Evolutionary conservation across 306 rosid species (phyloP).

Genomic region (Sphenostylis stenocarpa): DNA sequence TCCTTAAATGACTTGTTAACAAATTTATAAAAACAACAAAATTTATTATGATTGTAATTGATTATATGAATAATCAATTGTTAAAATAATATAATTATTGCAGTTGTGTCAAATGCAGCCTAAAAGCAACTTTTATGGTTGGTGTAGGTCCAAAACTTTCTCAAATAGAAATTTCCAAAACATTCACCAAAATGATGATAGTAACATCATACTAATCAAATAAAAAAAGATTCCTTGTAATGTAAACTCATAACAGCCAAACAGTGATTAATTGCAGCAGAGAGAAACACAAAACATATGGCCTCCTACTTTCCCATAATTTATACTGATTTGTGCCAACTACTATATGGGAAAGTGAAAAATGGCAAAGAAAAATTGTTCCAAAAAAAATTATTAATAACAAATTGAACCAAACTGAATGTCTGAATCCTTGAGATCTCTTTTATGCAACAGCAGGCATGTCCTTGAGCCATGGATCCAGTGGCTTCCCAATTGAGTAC

Average conservation of each 20-base stretch:
- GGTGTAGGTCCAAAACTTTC: neutral
- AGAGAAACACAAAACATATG: conserved; percentile 39
- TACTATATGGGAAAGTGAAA: conserved; percentile 39
- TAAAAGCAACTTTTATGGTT: neutral
- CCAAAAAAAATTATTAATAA: neutral
- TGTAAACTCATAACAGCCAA: conserved; percentile 32
- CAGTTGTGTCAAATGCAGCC: too few species aligned
- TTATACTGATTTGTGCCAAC: conserved; percentile 40
- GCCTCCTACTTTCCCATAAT: conserved; percentile 48
- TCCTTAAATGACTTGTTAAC: too few species aligned
- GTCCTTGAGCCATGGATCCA: conserved; percentile 92
- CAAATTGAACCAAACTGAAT: conserved; percentile 43
- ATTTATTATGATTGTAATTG: too few species aligned
- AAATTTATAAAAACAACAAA: too few species aligned
- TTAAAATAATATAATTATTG: too few species aligned
- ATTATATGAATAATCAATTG: too few species aligned
- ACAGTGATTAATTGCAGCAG: conserved; percentile 33
- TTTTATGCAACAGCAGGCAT: conserved; percentile 84
- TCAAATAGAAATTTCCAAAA: conserved; percentile 10
- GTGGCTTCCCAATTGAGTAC: conserved; percentile 86
- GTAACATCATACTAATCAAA: conserved; percentile 30
- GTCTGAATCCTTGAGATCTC: conserved; percentile 32
- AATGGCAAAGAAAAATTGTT: conserved; percentile 19
- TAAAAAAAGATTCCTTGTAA: too few species aligned
- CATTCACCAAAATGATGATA: conserved; percentile 28